Conservation (phyloP, 108 stramenopile species). For the Fragilariopsis cylindrus region DNA sequence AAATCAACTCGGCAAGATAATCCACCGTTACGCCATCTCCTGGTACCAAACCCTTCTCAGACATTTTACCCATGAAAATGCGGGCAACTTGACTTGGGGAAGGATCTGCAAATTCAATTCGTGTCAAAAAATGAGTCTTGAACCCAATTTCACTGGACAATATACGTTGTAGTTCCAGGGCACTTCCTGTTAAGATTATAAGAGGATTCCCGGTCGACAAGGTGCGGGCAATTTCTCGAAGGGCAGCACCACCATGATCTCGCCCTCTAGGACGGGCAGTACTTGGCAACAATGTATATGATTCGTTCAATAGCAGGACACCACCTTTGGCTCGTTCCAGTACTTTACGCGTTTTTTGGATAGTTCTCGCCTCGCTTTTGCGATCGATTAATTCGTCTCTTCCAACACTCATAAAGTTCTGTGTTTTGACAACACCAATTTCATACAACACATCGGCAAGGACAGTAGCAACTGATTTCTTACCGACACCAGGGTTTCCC, state of each 20-base stretch:
- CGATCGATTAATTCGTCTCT: conserved; percentile 79
- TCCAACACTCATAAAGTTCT: conserved; percentile 53
- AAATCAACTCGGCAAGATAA: conserved; percentile 73
- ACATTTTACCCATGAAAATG: conserved; percentile 77
- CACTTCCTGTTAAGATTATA: conserved; percentile 69
- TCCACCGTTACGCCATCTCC: conserved; percentile 74
- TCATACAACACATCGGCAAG: conserved; percentile 71
- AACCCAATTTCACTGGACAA: conserved; percentile 80
- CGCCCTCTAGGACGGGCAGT: conserved; percentile 74
- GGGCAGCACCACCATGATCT: conserved; percentile 82
- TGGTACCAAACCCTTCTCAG: conserved; percentile 64
- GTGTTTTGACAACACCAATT: conserved; percentile 69
- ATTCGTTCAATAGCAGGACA: conserved; percentile 80
- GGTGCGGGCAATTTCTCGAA: conserved; percentile 68
- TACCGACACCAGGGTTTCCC: conserved; percentile 93
- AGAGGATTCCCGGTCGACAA: conserved; percentile 72
- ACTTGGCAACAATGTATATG: conserved; percentile 80
- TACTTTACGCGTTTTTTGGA: conserved; percentile 68
- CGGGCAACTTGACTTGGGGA: conserved; percentile 71
- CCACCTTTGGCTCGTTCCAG: conserved; percentile 76
- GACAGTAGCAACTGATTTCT: conserved; percentile 78
- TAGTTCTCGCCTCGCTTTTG: conserved; percentile 73
- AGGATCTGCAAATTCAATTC: conserved; percentile 82
- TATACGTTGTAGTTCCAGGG: conserved; percentile 76
- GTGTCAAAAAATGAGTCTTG: conserved; percentile 73